These are phyloP conservation scores for Chaetomium tenue DNA, from an alignment of 495 filamentous ascomycete genomes.

Conservation along the genomic window DNA sequence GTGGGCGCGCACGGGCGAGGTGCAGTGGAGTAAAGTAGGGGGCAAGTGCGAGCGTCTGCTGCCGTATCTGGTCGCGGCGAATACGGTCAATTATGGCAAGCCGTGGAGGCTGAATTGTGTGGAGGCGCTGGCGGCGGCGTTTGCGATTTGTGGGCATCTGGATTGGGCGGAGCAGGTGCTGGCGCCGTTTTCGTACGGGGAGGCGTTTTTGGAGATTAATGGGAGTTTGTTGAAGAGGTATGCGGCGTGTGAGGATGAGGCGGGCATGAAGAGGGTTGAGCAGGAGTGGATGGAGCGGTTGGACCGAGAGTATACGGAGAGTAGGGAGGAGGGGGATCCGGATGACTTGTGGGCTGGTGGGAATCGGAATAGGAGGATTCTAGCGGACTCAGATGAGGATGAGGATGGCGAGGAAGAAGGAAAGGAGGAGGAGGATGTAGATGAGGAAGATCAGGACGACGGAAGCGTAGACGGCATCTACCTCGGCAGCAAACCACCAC, in stretches of 20 bases:
- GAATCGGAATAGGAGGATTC: slow-evolving; percentile 69
- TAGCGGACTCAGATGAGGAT: slow-evolving; percentile 55
- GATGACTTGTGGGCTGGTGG: slow-evolving; percentile 80
- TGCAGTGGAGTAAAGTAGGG: slow-evolving; percentile 86
- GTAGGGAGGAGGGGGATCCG: slow-evolving; percentile 61
- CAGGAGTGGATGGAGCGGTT: slow-evolving; percentile 83
- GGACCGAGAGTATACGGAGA: slow-evolving; percentile 84
- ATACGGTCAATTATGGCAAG: slow-evolving; percentile 94
- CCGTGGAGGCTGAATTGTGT: slow-evolving; percentile 94
- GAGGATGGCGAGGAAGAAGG: slow-evolving; percentile 40
- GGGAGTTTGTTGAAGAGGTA: slow-evolving; percentile 77
- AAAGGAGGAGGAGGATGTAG: slow-evolving; percentile 38
- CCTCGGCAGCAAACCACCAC: slow-evolving; percentile 53
- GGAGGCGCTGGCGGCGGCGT: slow-evolving; percentile 89
- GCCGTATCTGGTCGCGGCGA: slow-evolving; percentile 94
- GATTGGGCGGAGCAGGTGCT: slow-evolving; percentile 88
- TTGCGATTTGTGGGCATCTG: slow-evolving; percentile 83
- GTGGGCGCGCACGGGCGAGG: slow-evolving; percentile 88
- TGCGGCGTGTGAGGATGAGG: slow-evolving; percentile 76
- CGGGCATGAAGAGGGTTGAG: slow-evolving; percentile 83
- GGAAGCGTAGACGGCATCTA: slow-evolving; percentile 53
- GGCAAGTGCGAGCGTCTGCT: slow-evolving; percentile 92
- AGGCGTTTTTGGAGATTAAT: slow-evolving; percentile 87
- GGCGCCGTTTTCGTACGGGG: slow-evolving; percentile 81
- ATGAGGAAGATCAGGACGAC: slow-evolving; percentile 44